Base-by-base conservation (phyloP, 2,329 filamentous ascomycete genomes). In the Talaromyces sp. region DNA sequence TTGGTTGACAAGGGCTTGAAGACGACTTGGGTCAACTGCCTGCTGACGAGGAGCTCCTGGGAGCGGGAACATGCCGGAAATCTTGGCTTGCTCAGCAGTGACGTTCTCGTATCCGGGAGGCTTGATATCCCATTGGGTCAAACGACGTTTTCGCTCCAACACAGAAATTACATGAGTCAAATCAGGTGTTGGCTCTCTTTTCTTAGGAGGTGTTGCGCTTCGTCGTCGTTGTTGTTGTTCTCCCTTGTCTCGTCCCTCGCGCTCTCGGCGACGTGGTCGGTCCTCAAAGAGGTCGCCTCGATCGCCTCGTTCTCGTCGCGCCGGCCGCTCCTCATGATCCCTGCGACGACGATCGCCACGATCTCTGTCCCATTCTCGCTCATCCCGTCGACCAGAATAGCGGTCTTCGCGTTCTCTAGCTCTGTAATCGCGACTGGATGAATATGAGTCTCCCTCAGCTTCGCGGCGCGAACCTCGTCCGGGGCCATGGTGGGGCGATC, bases 91-190 rank as follows among this genome's bases (percentile, higher is more conserved):
- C 79, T 99, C 96, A 24, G 95, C 93, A 2, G 95, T 97, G 69
- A 99, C 94, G 78, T 95, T 96, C 75, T 99, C 96, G 74, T 99
- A 99, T 52, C 95, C 94, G 16, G 93, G 92, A 6, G 95, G 95
- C 81, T 99, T 99, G 78, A 99, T 97, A 77, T 99, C 96, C 95
- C 95, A 99, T 79, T 99, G 96, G 41, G 93, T 98, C 83, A 99
- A 82, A 66, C 95, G 90, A 71, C 96, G 90, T 83, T 93, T 95
- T 72, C 94, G 89, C 74, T 94, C 89, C 68, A 93, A 82, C 66
- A 99, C 84, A 3, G 92, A 87, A n/a, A 90, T 83, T 66, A 96
- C 82, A 73, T 96, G 88, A 66, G 93, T 96, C 75, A 99, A 83
- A 77, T 99, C 96, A 41, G 95, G 96, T 0, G 95, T 99, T 8